These are phyloP conservation scores for Colletotrichum sublineola DNA, from an alignment of 2,329 filamentous ascomycete species.

Conservation along the genomic window DNA sequence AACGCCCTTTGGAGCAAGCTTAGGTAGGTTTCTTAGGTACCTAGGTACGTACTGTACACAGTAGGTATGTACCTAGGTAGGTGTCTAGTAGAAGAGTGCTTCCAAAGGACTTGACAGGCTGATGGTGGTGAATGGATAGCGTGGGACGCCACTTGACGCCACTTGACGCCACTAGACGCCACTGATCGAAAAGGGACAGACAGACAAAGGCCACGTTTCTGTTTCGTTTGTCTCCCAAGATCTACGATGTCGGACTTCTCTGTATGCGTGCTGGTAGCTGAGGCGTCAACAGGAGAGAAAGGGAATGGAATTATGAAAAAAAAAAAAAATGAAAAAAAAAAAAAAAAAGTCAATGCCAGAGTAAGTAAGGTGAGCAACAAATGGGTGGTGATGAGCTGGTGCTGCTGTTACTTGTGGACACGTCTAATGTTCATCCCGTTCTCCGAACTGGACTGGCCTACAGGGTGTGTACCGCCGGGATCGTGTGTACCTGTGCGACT, in stretches of 20 bases:
- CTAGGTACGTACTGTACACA: too few relatives aligned
- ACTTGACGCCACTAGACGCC: constrained; percentile 3
- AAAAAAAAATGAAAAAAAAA: too few relatives aligned
- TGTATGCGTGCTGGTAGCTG: too few relatives aligned
- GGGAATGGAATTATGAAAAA: not conserved
- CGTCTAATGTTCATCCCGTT: not conserved
- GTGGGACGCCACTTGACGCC: not conserved
- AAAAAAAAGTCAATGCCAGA: not conserved
- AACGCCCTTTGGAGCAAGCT: too few relatives aligned
- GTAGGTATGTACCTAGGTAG: too few relatives aligned
- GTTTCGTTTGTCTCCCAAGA: not conserved
- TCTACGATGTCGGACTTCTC: too few relatives aligned
- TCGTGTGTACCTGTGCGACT: too few relatives aligned
- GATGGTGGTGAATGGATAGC: not conserved
- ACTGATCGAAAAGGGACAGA: not conserved
- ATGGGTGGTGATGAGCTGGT: not conserved
- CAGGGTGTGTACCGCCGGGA: not conserved
- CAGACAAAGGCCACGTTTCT: not conserved
- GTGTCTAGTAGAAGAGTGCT: too few relatives aligned
- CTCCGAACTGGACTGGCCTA: not conserved
- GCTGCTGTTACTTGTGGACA: not conserved
- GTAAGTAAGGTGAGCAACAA: not conserved
- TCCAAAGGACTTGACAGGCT: too few relatives aligned
- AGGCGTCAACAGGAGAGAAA: not conserved
- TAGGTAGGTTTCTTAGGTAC: too few relatives aligned